Conservation (phyloP, 345 rosid genomes). For the Brassica nigra region DNA sequence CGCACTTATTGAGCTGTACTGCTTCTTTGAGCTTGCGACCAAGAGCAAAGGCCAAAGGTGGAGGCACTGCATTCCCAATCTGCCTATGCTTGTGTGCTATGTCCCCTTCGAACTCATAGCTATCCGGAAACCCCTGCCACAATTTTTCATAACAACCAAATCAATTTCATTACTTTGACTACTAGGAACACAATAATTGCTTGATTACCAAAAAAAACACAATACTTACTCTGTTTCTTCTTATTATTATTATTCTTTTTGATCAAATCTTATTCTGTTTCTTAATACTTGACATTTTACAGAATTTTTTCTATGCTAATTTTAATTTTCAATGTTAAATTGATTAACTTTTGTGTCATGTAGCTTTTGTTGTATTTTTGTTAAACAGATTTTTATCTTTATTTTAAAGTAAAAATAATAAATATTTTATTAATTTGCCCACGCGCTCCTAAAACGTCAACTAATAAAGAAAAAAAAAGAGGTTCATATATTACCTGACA, state of each 20-base stretch:
- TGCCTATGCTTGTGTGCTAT: slow-evolving; percentile 74
- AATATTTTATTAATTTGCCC: not conserved
- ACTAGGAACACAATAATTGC: not conserved
- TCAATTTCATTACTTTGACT: not conserved
- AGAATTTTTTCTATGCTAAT: not conserved
- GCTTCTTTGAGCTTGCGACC: slow-evolving; percentile 89
- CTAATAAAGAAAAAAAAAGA: not conserved
- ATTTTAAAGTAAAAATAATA: not conserved
- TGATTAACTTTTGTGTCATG: not conserved
- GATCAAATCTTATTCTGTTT: not conserved
- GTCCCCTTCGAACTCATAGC: slow-evolving; percentile 65
- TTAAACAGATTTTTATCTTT: not conserved
- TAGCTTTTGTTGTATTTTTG: not conserved
- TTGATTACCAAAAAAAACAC: not conserved
- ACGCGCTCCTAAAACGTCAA: not conserved
- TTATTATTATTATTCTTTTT: too few relatives aligned
- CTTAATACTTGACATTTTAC: not conserved
- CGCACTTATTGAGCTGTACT: slow-evolving; percentile 31
- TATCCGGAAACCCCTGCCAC: slow-evolving; percentile 83
- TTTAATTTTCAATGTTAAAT: not conserved
- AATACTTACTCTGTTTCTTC: not conserved
- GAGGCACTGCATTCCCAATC: slow-evolving; percentile 96
- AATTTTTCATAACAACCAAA: not conserved
- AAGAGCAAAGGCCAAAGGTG: slow-evolving; percentile 77
- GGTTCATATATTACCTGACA: slow-evolving; percentile 55